Evolutionary conservation across 2,329 filamentous ascomycete genomes (phyloP).

Genomic region (Talaromyces sp.): DNA sequence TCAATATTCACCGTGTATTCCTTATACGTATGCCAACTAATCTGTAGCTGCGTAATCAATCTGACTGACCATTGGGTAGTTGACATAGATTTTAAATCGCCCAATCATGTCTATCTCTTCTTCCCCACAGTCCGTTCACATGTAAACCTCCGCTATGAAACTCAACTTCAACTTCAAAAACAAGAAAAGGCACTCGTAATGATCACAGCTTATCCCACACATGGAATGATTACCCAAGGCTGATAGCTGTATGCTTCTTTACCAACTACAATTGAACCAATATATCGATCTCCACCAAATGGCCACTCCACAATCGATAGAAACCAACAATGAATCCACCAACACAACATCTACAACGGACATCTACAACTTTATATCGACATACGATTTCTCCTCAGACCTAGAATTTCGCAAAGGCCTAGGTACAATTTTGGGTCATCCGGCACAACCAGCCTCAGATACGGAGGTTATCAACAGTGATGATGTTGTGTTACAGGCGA

Average conservation of each 20-base stretch:
- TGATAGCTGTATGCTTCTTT: no score
- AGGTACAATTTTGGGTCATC: slow-evolving; percentile 42
- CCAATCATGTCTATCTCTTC: background rate
- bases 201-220: no score
- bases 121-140: background rate
- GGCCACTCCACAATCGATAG: background rate
- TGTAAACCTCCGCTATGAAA: background rate
- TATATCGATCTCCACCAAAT: background rate
- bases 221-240: no score
- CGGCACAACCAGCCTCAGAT: slow-evolving; percentile 33
- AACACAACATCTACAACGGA: background rate
- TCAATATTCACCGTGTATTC: background rate
- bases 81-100: background rate
- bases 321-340: background rate
- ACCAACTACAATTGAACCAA: background rate
- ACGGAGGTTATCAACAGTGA: slow-evolving; percentile 36
- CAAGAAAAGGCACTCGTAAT: no score
- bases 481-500: slow-evolving; percentile 42
- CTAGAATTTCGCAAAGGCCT: slow-evolving; percentile 45
- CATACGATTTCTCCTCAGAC: slow-evolving; percentile 40
- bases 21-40: background rate
- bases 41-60: background rate
- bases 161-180: background rate
- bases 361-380: slow-evolving; percentile 30
- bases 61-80: background rate